phyloP scores from a whole-genome alignment of 768 basidiomycete genomes.

The Leucosporidium yakuticum region DNA sequence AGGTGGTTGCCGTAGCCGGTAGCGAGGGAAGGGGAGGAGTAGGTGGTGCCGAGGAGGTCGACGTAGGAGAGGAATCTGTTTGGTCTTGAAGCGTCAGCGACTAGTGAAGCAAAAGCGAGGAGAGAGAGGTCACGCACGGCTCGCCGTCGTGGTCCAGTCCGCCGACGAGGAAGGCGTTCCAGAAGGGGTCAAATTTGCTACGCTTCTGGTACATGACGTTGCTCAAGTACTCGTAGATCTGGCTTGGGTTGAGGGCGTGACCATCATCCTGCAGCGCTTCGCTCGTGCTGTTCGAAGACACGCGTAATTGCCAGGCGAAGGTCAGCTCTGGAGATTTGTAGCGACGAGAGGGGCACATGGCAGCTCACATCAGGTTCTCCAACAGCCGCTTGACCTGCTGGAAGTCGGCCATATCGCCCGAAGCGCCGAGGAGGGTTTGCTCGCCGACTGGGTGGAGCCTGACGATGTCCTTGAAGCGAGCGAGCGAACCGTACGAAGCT shows the following conservation, averaged over 20 bases:
- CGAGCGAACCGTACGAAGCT: conserved; percentile 96
- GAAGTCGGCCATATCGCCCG: conserved; percentile 97
- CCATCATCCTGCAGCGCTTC: conserved; percentile 79
- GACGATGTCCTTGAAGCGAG: conserved; percentile 88
- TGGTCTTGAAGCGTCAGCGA: not conserved
- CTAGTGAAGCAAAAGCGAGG: not conserved
- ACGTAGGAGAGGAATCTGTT: conserved; percentile 85
- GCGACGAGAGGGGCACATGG: too few relatives aligned
- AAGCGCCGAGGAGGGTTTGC: conserved; percentile 80
- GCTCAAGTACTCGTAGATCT: conserved; percentile 86
- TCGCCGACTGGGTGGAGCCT: conserved; percentile 78
- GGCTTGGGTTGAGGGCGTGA: conserved; percentile 72
- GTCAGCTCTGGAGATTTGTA: not conserved
- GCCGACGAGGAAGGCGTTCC: conserved; percentile 90
- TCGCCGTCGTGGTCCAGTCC: conserved; percentile 68
- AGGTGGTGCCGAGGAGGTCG: conserved; percentile 93
- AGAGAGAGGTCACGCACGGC: conserved; percentile 6
- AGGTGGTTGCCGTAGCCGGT: conserved; percentile 92
- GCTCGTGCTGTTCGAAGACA: conserved; percentile 46
- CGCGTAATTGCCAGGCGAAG: not conserved
- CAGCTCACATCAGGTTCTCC: conserved; percentile 59
- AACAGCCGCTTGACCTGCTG: conserved; percentile 80
- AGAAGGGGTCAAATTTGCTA: conserved; percentile 83
- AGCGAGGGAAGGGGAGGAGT: conserved; percentile 83
- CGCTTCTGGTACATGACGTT: conserved; percentile 85